phyloP scores from a whole-genome alignment of 2,329 filamentous ascomycete genomes.

The Phyllosticta ampelicida region DNA sequence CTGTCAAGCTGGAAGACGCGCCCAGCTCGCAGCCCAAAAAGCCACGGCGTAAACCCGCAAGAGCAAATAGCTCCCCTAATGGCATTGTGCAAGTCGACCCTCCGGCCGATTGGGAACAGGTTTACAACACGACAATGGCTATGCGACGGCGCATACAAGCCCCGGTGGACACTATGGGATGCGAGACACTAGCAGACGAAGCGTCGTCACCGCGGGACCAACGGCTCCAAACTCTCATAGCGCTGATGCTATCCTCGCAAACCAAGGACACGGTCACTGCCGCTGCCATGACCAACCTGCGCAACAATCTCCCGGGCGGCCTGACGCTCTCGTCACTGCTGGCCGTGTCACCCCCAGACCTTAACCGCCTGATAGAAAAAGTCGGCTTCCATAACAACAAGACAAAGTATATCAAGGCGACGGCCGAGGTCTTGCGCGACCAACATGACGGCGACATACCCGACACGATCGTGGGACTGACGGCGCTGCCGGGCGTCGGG shows the following conservation, averaged over 20 bases:
- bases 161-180: slow-evolving; percentile 96
- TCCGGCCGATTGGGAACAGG: slow-evolving; percentile 70
- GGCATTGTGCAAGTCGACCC: slow-evolving; percentile 41
- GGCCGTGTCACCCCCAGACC: slow-evolving; percentile 51
- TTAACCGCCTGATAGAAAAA: slow-evolving; percentile 68
- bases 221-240: slow-evolving; percentile 76
- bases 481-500: slow-evolving; percentile 72
- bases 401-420: slow-evolving; percentile 68
- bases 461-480: slow-evolving; percentile 61
- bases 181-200: slow-evolving; percentile 60
- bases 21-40: slow-evolving; percentile 16
- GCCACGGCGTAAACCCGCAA: slow-evolving; percentile 27
- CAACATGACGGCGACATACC: slow-evolving; percentile 68
- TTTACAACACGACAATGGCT: slow-evolving; percentile 65
- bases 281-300: slow-evolving; percentile 67
- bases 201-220: slow-evolving; percentile 43
- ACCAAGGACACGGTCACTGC: slow-evolving; percentile 90
- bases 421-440: slow-evolving; percentile 63
- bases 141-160: slow-evolving; percentile 67
- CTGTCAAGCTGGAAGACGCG: not conserved
- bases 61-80: slow-evolving; percentile 21
- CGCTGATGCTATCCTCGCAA: slow-evolving; percentile 84
- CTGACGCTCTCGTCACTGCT: slow-evolving; percentile 71
- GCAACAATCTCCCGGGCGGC: slow-evolving; percentile 56
- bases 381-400: slow-evolving; percentile 96